Conservation (phyloP, 2,329 filamentous ascomycete species). For the Ceratocystis destructans region DNA sequence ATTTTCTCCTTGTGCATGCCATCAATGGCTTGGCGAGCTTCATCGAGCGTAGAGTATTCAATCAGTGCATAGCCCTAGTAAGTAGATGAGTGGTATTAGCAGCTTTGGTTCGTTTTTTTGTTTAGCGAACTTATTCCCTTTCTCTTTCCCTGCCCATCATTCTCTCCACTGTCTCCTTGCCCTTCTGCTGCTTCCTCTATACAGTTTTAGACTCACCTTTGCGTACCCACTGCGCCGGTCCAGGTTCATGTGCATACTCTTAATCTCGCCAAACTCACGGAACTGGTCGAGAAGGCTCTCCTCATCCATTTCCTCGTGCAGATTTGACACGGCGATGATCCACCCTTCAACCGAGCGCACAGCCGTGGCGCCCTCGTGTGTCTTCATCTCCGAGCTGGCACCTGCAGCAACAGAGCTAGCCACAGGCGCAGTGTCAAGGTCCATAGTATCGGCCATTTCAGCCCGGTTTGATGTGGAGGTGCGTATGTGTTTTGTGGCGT, state of each 20-base stretch:
- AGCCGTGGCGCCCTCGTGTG: conserved; percentile 58
- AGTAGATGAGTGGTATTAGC: neutral
- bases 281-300: conserved; percentile 72
- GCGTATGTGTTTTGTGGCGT: conserved; percentile 5
- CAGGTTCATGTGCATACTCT: conserved; percentile 73
- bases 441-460: conserved; percentile 44
- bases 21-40: conserved; percentile 70
- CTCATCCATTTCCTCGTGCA: conserved; percentile 76
- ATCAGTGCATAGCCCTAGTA: conserved; percentile 68
- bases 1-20: conserved; percentile 64
- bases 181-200: too few relatives aligned
- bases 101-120: neutral
- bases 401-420: conserved; percentile 23
- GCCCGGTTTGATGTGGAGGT: neutral
- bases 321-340: conserved; percentile 77
- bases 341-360: conserved; percentile 81
- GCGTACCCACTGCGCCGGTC: conserved; percentile 74
- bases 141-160: neutral
- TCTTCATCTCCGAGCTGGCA: conserved; percentile 49
- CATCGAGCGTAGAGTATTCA: conserved; percentile 65
- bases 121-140: neutral
- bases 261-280: conserved; percentile 73
- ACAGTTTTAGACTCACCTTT: conserved; percentile 42
- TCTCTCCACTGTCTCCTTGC: neutral
- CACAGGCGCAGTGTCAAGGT: conserved; percentile 33